These are phyloP conservation scores for Penicillium waksmanii DNA, from an alignment of 495 filamentous ascomycete genomes.

Conservation along the genomic window DNA sequence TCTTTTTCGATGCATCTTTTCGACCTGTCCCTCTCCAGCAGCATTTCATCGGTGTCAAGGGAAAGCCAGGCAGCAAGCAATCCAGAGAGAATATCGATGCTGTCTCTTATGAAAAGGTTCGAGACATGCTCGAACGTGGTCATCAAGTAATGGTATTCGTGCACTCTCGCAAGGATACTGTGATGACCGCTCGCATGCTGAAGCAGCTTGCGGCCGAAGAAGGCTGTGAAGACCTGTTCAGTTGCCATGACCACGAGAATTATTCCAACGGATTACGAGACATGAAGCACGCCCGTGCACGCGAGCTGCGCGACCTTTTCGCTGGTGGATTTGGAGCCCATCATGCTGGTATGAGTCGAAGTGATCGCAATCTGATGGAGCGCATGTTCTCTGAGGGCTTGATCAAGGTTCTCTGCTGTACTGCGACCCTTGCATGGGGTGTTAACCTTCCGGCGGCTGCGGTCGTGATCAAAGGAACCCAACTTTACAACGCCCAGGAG, in stretches of 20 bases:
- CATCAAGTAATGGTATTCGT: conserved; percentile 99
- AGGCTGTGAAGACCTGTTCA: conserved; percentile 73
- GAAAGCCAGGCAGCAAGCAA: conserved; percentile 76
- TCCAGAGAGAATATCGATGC: conserved; percentile 87
- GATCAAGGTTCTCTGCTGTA: conserved; percentile 96
- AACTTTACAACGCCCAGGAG: conserved; percentile 93
- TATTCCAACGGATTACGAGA: conserved; percentile 78
- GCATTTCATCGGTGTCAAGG: conserved; percentile 95
- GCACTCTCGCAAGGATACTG: conserved; percentile 92
- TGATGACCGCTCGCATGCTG: conserved; percentile 82
- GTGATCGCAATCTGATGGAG: conserved; percentile 93
- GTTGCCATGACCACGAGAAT: conserved; percentile 65
- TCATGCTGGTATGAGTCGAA: conserved; percentile 92
- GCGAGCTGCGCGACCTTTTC: conserved; percentile 85
- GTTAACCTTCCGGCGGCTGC: conserved; percentile 94
- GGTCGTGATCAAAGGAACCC: conserved; percentile 94
- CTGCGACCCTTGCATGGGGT: conserved; percentile 95
- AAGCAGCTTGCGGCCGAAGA: conserved; percentile 85
- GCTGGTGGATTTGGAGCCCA: conserved; percentile 91
- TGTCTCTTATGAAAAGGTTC: conserved; percentile 91
- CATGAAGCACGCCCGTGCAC: conserved; percentile 78
- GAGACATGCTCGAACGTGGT: conserved; percentile 80
- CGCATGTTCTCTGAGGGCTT: conserved; percentile 85
- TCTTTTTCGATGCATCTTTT: conserved; percentile 97
- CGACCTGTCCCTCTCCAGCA: conserved; percentile 95